These are phyloP conservation scores for Arthrobotrys musiformis DNA, from an alignment of 2,329 filamentous ascomycete genomes.

Conservation along the genomic window DNA sequence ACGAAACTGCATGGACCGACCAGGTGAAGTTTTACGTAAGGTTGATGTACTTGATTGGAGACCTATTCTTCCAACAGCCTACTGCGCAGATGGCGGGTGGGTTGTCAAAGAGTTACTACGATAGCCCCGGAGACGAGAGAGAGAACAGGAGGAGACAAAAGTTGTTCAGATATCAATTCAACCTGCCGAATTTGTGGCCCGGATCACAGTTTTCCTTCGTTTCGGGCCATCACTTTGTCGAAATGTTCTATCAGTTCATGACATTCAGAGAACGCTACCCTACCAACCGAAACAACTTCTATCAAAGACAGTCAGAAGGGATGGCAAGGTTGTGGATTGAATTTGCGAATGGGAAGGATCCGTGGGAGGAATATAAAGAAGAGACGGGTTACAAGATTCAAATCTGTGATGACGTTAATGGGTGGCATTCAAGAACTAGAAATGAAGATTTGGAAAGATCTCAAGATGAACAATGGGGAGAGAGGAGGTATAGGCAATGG, in stretches of 20 bases:
- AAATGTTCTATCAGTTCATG: slow-evolving; percentile 58
- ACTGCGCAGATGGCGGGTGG: slow-evolving; percentile 45
- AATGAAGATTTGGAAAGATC: slow-evolving; percentile 42
- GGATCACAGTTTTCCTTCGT: slow-evolving; percentile 58
- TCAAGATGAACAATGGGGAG: slow-evolving; percentile 39
- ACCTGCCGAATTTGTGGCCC: slow-evolving; percentile 61
- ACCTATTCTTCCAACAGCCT: slow-evolving; percentile 55
- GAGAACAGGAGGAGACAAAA: slow-evolving; percentile 54
- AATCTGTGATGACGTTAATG: slow-evolving; percentile 47
- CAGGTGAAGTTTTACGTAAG: slow-evolving; percentile 54
- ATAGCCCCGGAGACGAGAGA: background rate
- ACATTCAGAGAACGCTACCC: slow-evolving; percentile 57
- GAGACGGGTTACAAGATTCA: slow-evolving; percentile 36
- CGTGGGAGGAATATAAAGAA: slow-evolving; percentile 47
- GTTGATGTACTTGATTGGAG: slow-evolving; percentile 56
- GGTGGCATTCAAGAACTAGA: slow-evolving; percentile 37
- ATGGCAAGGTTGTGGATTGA: slow-evolving; percentile 57
- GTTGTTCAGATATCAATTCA: slow-evolving; percentile 57
- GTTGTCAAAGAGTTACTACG: slow-evolving; percentile 39
- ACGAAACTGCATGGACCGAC: slow-evolving; percentile 38
- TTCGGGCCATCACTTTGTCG: slow-evolving; percentile 56
- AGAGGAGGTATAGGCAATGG: slow-evolving; percentile 40
- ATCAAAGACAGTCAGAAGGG: slow-evolving; percentile 54
- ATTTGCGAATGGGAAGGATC: slow-evolving; percentile 54
- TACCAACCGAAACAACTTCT: slow-evolving; percentile 55